Evolutionary conservation across 2,329 filamentous ascomycete species (phyloP), one percentile per base, ranked within the genome.

Genomic region (Arthrobotrys conoides): DNA sequence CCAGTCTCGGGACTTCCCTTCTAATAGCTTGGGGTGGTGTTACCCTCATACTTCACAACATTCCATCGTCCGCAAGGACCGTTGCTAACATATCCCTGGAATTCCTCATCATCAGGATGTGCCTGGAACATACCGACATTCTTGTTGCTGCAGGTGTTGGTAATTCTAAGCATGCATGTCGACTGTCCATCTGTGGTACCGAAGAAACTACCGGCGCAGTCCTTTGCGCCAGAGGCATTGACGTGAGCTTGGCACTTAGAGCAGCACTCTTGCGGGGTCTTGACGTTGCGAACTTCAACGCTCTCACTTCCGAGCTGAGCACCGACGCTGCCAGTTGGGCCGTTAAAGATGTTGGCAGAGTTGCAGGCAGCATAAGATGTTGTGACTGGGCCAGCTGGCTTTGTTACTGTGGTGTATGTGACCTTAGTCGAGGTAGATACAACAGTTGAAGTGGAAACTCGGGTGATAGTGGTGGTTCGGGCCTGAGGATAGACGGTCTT

Each of bases 31-130:
- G 48, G 48, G 20, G 48, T 51, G 6, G 51, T n/a, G 12, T 36
- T 36, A 12, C 51, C 6, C 2, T 20, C 53, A 20, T 24, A 10
- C 14, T 36, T 59, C 24, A 18, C 5, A 20, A 61, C 38, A 1
- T 77, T 53, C 73, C 73, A 77, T 36, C 53, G 44, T 61, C 73
- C 73, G 27, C 73, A 77, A 16, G 59, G 73, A 20, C 73, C 73
- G 22, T 77, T 77, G 67, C 73, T 77, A n/a, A 77, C 73, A 24
- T 53, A 61, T 24, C 73, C 73, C 18, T 44, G 12, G 20, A 67
- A 53, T 3, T 44, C 30, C 2, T 63, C 33, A 8, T 30, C 46
- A 10, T 61, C 16, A 8, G 67, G 16, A 30, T 61, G 51, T 18
- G 44, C n/a, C 9, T 16, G 67, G 18, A n/a, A 44, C 36, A 44